These are phyloP conservation scores for Croton setiger DNA, from an alignment of 441 rosid genomes.

Conservation along the genomic window DNA sequence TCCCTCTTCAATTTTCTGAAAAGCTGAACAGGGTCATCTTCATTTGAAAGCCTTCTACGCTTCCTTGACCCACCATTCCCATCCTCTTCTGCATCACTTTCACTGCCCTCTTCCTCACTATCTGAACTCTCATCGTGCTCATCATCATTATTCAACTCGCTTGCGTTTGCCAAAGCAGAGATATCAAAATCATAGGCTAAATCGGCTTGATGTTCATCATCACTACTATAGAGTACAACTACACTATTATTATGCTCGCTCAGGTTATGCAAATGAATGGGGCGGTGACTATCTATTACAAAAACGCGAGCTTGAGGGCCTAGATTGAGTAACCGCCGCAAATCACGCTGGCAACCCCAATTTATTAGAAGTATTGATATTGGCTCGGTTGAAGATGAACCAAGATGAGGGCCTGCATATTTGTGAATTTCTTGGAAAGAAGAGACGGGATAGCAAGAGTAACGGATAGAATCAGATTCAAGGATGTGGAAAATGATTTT, in stretches of 20 bases:
- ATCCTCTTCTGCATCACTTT: constrained; percentile 41
- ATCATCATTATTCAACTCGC: constrained; percentile 40
- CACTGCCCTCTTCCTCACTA: constrained; percentile 43
- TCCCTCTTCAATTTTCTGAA: constrained; percentile 67
- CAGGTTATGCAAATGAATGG: constrained; percentile 85
- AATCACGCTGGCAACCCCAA: constrained; percentile 95
- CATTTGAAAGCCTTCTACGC: constrained; percentile 47
- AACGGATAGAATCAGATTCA: constrained; percentile 85
- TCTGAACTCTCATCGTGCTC: constrained; percentile 25
- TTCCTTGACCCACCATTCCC: constrained; percentile 39
- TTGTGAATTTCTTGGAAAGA: constrained; percentile 76
- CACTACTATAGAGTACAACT: constrained; percentile 71
- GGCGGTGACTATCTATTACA: constrained; percentile 88
- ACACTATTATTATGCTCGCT: constrained; percentile 69
- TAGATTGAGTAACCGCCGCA: constrained; percentile 46
- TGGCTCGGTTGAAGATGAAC: constrained; percentile 43
- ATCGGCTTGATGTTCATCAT: constrained; percentile 84
- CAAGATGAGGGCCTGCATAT: constrained; percentile 53
- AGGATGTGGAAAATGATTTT: constrained; percentile 75
- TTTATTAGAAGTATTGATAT: constrained; percentile 63
- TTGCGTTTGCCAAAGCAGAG: constrained; percentile 62
- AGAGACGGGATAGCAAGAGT: constrained; percentile 91
- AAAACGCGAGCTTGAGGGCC: constrained; percentile 66
- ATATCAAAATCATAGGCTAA: constrained; percentile 78
- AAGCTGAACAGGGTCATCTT: constrained; percentile 42